These are phyloP conservation scores for Dichotomocladium elegans DNA, from an alignment of 371 early-diverging fungal species.

Conservation along the genomic window DNA sequence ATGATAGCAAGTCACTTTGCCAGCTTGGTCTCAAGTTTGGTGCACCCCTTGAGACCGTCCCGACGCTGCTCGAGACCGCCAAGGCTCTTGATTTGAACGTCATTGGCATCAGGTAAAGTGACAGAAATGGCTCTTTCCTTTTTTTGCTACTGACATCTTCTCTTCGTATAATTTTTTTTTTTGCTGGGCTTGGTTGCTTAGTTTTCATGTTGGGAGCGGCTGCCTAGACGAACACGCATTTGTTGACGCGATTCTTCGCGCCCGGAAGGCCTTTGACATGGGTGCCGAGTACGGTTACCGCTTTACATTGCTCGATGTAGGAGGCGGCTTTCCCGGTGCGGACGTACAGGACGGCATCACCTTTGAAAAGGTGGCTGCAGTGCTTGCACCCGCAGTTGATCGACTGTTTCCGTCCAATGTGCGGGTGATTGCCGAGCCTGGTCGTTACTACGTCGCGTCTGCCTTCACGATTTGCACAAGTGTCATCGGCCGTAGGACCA, in stretches of 20 bases:
- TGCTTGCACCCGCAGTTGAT: constrained; percentile 78
- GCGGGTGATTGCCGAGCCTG: constrained; percentile 96
- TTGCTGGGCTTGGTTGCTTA: constrained; percentile 1
- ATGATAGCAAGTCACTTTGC: constrained; percentile 91
- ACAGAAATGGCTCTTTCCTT: background rate
- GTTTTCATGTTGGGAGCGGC: constrained; percentile 95
- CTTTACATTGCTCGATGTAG: constrained; percentile 86
- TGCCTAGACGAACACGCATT: constrained; percentile 89
- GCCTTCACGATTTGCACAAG: constrained; percentile 96
- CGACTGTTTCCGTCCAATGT: constrained; percentile 65
- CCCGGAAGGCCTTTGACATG: constrained; percentile 85
- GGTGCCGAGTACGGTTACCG: constrained; percentile 75
- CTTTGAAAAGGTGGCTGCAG: constrained; percentile 81
- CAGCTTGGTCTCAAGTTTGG: constrained; percentile 96
- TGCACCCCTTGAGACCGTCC: constrained; percentile 72
- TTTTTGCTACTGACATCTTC: too few relatives aligned
- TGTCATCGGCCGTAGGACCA: constrained; percentile 84
- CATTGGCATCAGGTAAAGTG: constrained; percentile 71
- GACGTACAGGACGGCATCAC: constrained; percentile 70
- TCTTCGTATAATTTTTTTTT: background rate
- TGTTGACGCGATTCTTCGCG: constrained; percentile 83
- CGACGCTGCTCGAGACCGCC: constrained; percentile 69
- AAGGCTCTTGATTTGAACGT: constrained; percentile 79
- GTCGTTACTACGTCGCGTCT: constrained; percentile 93
- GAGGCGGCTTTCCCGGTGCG: constrained; percentile 97